Percentiles rank a stretch among this genome's conserved stretches.
Evolutionary conservation across 1,139 yeast genomes (phyloP).

Genomic region (Blastobotrys serpentis): DNA sequence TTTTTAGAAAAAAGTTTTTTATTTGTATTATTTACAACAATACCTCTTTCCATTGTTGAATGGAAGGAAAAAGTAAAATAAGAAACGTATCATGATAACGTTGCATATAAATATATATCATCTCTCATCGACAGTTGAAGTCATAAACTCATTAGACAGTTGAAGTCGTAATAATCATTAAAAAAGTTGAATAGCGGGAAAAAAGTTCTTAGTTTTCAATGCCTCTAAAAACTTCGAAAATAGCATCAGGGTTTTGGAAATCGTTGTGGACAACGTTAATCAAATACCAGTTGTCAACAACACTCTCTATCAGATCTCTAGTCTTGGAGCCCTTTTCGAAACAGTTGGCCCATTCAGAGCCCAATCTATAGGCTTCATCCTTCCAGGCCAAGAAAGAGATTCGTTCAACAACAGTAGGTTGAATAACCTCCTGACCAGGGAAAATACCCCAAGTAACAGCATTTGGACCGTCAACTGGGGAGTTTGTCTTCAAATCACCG

Average conservation of each 20-base stretch:
- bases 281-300: slow-evolving; percentile 64
- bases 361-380: slow-evolving; percentile 85
- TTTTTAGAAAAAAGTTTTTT: not conserved
- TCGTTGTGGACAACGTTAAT: slow-evolving; percentile 92
- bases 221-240: slow-evolving; percentile 36
- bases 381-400: slow-evolving; percentile 93
- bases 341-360: slow-evolving; percentile 71
- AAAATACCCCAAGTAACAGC: slow-evolving; percentile 98
- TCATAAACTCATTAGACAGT: slow-evolving; percentile 13
- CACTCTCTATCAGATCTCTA: slow-evolving; percentile 46
- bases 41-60: slow-evolving; percentile 4
- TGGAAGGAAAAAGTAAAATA: not conserved
- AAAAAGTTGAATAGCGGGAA: not conserved
- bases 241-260: slow-evolving; percentile 43
- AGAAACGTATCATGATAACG: not conserved
- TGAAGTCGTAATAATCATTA: slow-evolving; percentile 5
- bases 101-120: slow-evolving; percentile 7
- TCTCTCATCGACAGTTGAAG: slow-evolving; percentile 17
- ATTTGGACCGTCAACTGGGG: slow-evolving; percentile 74
- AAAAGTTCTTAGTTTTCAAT: slow-evolving; percentile 13
- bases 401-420: slow-evolving; percentile 91
- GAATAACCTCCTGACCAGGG: slow-evolving; percentile 88
- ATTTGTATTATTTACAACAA: slow-evolving; percentile 1
- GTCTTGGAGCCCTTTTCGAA: slow-evolving; percentile 40
- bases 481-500: slow-evolving; percentile 63